A percentile compares a stretch with the other conserved stretches of the same genome.
Evolutionary conservation across 768 basidiomycete species (phyloP).

Genomic region (Dacryopinax spathularia): DNA sequence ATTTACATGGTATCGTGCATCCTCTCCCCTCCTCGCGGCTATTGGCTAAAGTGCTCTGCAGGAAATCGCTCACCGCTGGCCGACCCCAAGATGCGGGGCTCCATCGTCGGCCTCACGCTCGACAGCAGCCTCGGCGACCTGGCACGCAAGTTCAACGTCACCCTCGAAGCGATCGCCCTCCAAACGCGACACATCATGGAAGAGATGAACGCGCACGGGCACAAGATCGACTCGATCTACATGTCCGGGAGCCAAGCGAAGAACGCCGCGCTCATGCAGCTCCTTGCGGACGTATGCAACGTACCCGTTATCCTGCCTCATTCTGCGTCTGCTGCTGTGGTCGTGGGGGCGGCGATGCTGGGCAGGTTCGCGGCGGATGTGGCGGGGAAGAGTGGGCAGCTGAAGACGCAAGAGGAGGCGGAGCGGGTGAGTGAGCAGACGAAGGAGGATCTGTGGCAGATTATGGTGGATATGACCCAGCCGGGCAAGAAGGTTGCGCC

Average conservation of each 20-base stretch:
- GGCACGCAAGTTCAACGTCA: slow-evolving; percentile 77
- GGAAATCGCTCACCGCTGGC: slow-evolving; percentile 95
- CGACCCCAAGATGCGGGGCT: slow-evolving; percentile 88
- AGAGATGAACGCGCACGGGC: slow-evolving; percentile 74
- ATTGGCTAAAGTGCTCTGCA: slow-evolving; percentile 21
- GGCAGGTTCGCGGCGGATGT: slow-evolving; percentile 69
- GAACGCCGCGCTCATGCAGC: slow-evolving; percentile 75
- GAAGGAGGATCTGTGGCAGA: slow-evolving; percentile 65
- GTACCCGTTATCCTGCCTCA: slow-evolving; percentile 73
- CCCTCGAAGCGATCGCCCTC: slow-evolving; percentile 83
- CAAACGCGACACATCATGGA: slow-evolving; percentile 92
- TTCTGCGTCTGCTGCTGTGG: slow-evolving; percentile 67
- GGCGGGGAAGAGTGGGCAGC: slow-evolving; percentile 22
- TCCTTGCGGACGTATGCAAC: slow-evolving; percentile 72
- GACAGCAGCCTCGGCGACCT: slow-evolving; percentile 65
- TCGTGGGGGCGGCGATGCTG: slow-evolving; percentile 86
- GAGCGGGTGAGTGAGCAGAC: slow-evolving; percentile 31
- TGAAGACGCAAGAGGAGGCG: slow-evolving; percentile 23
- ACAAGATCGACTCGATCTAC: slow-evolving; percentile 69
- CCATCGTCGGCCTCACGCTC: slow-evolving; percentile 73
- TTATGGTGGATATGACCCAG: slow-evolving; percentile 97
- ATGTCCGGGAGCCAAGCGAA: slow-evolving; percentile 89
- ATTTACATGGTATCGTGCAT: slow-evolving; percentile 82
- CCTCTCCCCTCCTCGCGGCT: too few species aligned
- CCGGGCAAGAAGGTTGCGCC: slow-evolving; percentile 59